Base-by-base conservation (phyloP, 305 asterid genomes). In the Striga hermonthica region DNA sequence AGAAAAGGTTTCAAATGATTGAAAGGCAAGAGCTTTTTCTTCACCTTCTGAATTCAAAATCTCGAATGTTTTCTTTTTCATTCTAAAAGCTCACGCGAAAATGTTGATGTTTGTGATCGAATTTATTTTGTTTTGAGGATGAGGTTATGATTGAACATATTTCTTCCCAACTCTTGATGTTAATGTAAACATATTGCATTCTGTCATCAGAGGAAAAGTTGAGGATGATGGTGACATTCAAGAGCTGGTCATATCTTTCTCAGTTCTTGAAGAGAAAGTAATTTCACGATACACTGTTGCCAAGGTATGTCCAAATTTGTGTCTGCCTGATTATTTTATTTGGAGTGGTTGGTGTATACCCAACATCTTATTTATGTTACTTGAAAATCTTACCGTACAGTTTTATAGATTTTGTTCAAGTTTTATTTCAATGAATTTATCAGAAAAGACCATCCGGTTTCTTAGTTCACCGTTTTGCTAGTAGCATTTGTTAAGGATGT, bases 181-280 rank as follows among this genome's bases (percentile, higher is more conserved):
- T 64, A 57, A 73, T 55, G 38, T 68, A 53, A 53, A 31, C 69
- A 22, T 61, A 50, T 65, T 57, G 11, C 71, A 72, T 67, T 65
- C 66, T 68, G 66, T 66, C 63, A 56, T 65, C 82, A 93, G 99
- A 78, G 91, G 68, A 50, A 82, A 85, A 68, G 83, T 68, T 48
- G 99, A 90, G 66, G 95, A 83, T 59, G 94, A 84, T 75, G 75
- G 64, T 72, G 99, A 93, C 77, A 78, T 88, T 78, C 84, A 82
- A 72, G 99, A 93, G 72, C 83, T 93, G 79, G 75, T 93, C 40
- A 63, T 69, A 75, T 88, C 96, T 31, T 86, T 88, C 75, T 81
- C 87, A 9, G 84, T 85, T 58, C 92, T 90, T 75, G 99, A 93
- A 76, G 99, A 93, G 87, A 90, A 90, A 80, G 92, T 93, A 71